These are phyloP conservation scores for Exophiala sp. DNA, from an alignment of 2,329 filamentous ascomycete species.

Conservation along the genomic window DNA sequence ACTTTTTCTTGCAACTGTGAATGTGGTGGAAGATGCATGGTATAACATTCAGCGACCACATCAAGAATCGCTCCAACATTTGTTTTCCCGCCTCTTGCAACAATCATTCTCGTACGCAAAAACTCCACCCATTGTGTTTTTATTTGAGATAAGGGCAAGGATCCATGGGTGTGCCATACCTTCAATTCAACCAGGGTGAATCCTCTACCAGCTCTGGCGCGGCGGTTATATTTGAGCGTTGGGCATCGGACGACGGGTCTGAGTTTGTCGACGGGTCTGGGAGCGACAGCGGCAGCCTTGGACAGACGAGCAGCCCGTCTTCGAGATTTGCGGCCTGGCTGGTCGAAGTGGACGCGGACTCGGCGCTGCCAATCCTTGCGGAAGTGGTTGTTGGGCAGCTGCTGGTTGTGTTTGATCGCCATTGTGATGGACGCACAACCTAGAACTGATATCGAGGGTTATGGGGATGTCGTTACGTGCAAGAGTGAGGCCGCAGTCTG, in stretches of 20 bases:
- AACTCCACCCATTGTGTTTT: background rate
- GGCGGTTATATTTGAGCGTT: constrained; percentile 98
- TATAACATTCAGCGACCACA: background rate
- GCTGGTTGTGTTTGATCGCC: constrained; percentile 95
- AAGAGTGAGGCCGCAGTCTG: background rate
- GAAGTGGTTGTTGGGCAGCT: constrained; percentile 58
- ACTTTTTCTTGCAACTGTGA: background rate
- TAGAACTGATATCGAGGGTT: background rate
- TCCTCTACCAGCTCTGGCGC: constrained; percentile 91
- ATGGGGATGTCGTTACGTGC: background rate
- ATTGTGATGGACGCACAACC: constrained; percentile 19
- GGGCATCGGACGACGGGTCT: constrained; percentile 96
- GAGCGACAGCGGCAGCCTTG: constrained; percentile 93
- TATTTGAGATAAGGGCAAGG: background rate
- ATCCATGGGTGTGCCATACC: constrained; percentile 55
- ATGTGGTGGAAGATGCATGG: background rate
- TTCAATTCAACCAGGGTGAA: constrained; percentile 98
- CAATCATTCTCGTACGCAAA: no score
- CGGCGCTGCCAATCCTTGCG: constrained; percentile 99
- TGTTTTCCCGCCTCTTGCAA: no score
- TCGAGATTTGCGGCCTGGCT: constrained; percentile 95
- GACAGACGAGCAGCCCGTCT: constrained; percentile 86
- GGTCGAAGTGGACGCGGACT: constrained; percentile 99
- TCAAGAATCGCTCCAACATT: no score
- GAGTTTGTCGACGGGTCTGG: constrained; percentile 95